Percentiles rank a stretch among this genome's conserved stretches.
phyloP scores from a whole-genome alignment of 2,329 filamentous ascomycete species.

The Ceratocystis eucalypticola region DNA sequence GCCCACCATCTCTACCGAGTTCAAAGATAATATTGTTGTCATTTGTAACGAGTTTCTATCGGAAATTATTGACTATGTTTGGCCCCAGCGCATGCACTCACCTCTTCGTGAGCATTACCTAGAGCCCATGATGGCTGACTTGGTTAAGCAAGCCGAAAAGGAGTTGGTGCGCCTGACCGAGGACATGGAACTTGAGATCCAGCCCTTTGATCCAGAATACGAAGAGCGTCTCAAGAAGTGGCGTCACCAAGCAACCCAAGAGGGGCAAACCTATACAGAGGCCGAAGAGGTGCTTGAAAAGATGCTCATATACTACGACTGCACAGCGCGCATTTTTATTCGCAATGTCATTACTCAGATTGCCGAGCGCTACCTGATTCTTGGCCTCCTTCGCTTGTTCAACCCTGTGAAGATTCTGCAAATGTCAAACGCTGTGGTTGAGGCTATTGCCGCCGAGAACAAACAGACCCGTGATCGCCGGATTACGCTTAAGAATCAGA shows the following conservation, averaged over 20 bases:
- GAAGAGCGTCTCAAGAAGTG: slow-evolving; percentile 37
- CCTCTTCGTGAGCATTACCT: slow-evolving; percentile 37
- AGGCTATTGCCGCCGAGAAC: slow-evolving; percentile 40
- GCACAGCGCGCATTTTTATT: slow-evolving; percentile 39
- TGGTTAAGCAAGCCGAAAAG: slow-evolving; percentile 34
- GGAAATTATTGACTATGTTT: slow-evolving; percentile 38
- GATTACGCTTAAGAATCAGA: slow-evolving; percentile 34
- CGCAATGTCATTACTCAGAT: slow-evolving; percentile 41
- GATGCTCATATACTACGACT: slow-evolving; percentile 43
- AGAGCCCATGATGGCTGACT: slow-evolving; percentile 35
- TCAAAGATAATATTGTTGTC: slow-evolving; percentile 41
- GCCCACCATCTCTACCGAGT: slow-evolving; percentile 39
- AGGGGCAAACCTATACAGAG: slow-evolving; percentile 36
- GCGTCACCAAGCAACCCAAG: slow-evolving; percentile 31
- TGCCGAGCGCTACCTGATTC: slow-evolving; percentile 37
- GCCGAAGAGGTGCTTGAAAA: slow-evolving; percentile 42
- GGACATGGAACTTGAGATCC: slow-evolving; percentile 40
- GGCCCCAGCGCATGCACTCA: slow-evolving; percentile 39
- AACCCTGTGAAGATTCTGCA: slow-evolving; percentile 39
- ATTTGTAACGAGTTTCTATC: slow-evolving; percentile 41
- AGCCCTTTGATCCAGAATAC: slow-evolving; percentile 41
- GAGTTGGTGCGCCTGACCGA: slow-evolving; percentile 35
- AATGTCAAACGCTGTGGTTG: slow-evolving; percentile 33
- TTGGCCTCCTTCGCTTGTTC: slow-evolving; percentile 39
- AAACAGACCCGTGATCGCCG: slow-evolving; percentile 40